These are phyloP conservation scores for Geotrichum fermentans DNA, from an alignment of 1,139 yeast genomes.

Conservation along the genomic window DNA sequence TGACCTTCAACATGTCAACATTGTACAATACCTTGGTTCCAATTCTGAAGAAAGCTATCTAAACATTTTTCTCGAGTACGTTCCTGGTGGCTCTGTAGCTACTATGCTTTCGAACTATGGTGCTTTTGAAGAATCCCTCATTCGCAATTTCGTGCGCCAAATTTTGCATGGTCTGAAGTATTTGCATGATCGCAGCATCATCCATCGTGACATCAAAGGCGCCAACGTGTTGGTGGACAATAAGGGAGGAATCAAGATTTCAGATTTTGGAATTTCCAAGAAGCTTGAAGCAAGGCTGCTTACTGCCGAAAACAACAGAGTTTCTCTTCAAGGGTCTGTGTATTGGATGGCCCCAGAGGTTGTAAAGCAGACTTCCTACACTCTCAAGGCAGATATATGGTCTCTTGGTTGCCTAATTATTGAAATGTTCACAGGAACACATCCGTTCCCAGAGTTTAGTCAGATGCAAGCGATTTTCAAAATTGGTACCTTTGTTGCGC, in stretches of 20 bases:
- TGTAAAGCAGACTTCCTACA: slow-evolving; percentile 82
- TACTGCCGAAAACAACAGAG: slow-evolving; percentile 50
- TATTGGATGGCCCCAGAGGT: slow-evolving; percentile 99
- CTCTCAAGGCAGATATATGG: slow-evolving; percentile 92
- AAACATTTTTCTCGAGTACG: slow-evolving; percentile 87
- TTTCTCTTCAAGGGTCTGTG: slow-evolving; percentile 87
- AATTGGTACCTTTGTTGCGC: slow-evolving; percentile 75
- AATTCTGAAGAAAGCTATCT: slow-evolving; percentile 60
- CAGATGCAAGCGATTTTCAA: slow-evolving; percentile 96
- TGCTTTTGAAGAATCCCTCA: slow-evolving; percentile 85
- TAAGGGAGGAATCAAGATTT: slow-evolving; percentile 84
- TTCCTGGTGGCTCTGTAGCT: slow-evolving; percentile 95
- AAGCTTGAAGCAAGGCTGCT: slow-evolving; percentile 47
- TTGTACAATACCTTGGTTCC: slow-evolving; percentile 86
- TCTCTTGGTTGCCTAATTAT: slow-evolving; percentile 86
- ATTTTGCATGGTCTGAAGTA: slow-evolving; percentile 77
- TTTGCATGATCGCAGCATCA: slow-evolving; percentile 74
- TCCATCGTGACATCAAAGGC: slow-evolving; percentile 89
- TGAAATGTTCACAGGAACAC: slow-evolving; percentile 92
- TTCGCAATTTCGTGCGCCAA: slow-evolving; percentile 77
- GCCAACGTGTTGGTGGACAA: slow-evolving; percentile 88
- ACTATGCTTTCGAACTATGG: slow-evolving; percentile 82
- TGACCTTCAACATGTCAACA: slow-evolving; percentile 83
- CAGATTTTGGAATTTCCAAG: slow-evolving; percentile 91
- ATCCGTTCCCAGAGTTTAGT: slow-evolving; percentile 88